Evolutionary conservation across 1,139 yeast genomes (phyloP), one percentile per base, ranked within the genome.

Genomic region (Suhomyces anneliseae): DNA sequence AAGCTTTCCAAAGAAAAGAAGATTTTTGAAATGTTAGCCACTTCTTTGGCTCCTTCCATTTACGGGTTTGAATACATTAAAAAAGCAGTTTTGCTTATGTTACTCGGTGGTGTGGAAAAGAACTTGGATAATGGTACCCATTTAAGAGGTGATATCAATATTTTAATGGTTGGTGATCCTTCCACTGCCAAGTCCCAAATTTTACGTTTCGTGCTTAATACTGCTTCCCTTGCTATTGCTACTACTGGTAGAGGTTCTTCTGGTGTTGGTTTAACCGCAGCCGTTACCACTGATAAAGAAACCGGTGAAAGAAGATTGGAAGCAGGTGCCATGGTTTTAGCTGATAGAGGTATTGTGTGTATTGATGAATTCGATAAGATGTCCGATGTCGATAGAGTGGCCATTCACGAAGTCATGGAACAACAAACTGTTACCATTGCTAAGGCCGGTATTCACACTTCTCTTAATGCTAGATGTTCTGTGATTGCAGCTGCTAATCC

Each of bases 271-370:
- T 81, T 93, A 62, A 93, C 99, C 0, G 99, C 99, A 11, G 99
- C 99, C 0, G 99, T 93, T 5, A 92, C 98, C 3, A 82, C 93
- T 3, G 99, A 93, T 67, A 86, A 86, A 60, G 99, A 93, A 67
- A 93, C 99, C 1, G 99, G 99, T 45, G 99, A 93, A 71, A 79
- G 98, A 62, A 80, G 96, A 58, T 74, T 93, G 54, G 99, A 95
- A 69, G 99, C 99, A 0, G 99, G 99, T 76, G 99, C 99, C 3
- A 93, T 93, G 99, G 99, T 93, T 40, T 74, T 95, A 54, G 99
- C 98, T 9, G 99, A 93, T 68, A 78, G 98, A 57, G 99, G 99
- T 54, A 79, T 95, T 51, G 98, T 93, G 39, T 93, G 99, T 79
- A 95, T 93, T 62, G 99, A 93, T 76, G 99, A 93, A 74, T 93